phyloP scores from a whole-genome alignment of 1,284 basidiomycete genomes.

The Moesziomyces sp. region DNA sequence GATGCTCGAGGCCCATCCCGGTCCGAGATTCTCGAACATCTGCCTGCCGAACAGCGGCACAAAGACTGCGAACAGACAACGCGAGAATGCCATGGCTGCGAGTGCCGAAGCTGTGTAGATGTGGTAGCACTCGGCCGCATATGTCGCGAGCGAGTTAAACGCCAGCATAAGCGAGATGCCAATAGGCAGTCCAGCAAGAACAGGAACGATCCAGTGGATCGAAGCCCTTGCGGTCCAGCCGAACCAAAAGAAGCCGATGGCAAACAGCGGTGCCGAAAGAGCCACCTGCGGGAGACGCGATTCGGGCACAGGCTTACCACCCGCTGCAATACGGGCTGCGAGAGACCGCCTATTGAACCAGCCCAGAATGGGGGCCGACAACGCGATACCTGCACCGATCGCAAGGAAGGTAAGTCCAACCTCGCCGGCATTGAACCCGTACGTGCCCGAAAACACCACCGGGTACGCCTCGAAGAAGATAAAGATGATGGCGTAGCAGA shows the following conservation, averaged over 20 bases:
- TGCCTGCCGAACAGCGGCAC: constrained; percentile 39
- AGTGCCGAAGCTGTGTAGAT: constrained; percentile 48
- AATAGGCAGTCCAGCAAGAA: constrained; percentile 35
- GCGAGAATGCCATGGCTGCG: constrained; percentile 44
- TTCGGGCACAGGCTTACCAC: constrained; percentile 36
- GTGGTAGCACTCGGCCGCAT: constrained; percentile 46
- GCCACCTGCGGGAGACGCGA: constrained; percentile 34
- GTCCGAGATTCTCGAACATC: constrained; percentile 32
- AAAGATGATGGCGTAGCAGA: constrained; percentile 47
- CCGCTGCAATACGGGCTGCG: constrained; percentile 17
- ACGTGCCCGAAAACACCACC: constrained; percentile 36
- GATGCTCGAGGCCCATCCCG: constrained; percentile 31
- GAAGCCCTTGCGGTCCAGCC: constrained; percentile 42
- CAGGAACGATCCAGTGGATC: constrained; percentile 49
- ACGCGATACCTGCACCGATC: constrained; percentile 39
- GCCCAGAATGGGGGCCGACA: constrained; percentile 32
- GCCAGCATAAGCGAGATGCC: constrained; percentile 35
- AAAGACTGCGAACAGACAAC: constrained; percentile 47
- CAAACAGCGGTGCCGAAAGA: constrained; percentile 32
- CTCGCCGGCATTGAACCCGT: constrained; percentile 51
- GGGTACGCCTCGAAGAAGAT: constrained; percentile 55
- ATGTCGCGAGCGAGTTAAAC: constrained; percentile 43
- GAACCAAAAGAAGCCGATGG: constrained; percentile 47
- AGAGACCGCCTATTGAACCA: constrained; percentile 38
- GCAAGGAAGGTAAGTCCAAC: constrained; percentile 44